phyloP scores from a whole-genome alignment of 352 stramenopile genomes.

The Aphanomyces euteiches region DNA sequence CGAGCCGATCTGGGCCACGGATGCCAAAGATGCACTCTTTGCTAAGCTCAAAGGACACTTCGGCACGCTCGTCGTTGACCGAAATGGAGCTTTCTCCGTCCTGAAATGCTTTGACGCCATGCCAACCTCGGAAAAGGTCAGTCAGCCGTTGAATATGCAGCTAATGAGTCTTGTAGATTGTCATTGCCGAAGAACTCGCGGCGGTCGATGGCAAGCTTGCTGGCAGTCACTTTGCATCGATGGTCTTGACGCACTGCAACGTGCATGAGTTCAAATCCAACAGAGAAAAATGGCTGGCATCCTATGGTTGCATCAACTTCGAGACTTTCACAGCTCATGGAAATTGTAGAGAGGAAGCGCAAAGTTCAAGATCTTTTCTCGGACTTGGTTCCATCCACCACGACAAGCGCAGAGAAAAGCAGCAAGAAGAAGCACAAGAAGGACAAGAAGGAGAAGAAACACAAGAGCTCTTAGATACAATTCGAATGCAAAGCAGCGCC shows the following conservation, averaged over 20 bases:
- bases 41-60: slow-evolving; percentile 69
- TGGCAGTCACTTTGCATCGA: slow-evolving; percentile 75
- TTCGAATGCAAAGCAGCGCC: slow-evolving; percentile 80
- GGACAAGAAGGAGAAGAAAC: slow-evolving; percentile 34
- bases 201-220: slow-evolving; percentile 64
- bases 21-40: slow-evolving; percentile 57
- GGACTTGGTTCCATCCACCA: slow-evolving; percentile 49
- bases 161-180: slow-evolving; percentile 20
- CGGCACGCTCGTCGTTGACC: slow-evolving; percentile 61
- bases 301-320: slow-evolving; percentile 41
- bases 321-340: neutral
- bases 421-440: slow-evolving; percentile 28
- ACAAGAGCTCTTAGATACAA: slow-evolving; percentile 38
- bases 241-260: slow-evolving; percentile 76
- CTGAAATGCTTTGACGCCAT: slow-evolving; percentile 81
- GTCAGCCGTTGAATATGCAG: neutral
- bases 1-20: slow-evolving; percentile 74
- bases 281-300: slow-evolving; percentile 67
- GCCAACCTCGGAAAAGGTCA: slow-evolving; percentile 49
- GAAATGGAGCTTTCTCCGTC: slow-evolving; percentile 70
- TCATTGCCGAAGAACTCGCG: slow-evolving; percentile 66
- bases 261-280: slow-evolving; percentile 78
- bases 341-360: slow-evolving; percentile 49
- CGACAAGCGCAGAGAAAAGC: neutral
- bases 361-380: slow-evolving; percentile 80